Conservation (phyloP, 257 asterid species). For the Eustoma russellianum region DNA sequence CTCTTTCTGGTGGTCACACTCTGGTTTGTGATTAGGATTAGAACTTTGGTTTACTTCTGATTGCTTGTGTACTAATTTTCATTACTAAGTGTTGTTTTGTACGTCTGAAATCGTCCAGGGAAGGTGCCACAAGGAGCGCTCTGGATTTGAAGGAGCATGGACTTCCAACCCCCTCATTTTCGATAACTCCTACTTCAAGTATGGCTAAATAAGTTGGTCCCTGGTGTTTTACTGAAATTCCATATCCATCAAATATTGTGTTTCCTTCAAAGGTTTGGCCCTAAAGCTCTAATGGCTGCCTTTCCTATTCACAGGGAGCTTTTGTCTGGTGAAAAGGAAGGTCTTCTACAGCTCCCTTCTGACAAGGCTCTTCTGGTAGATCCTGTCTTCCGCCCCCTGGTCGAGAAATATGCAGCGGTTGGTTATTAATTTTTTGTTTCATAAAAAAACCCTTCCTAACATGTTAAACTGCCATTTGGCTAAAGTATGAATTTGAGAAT, state of each 20-base stretch:
- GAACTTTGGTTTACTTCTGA: background rate
- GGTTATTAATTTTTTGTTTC: slow-evolving; percentile 5
- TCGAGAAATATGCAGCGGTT: slow-evolving; percentile 71
- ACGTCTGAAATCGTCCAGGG: slow-evolving; percentile 29
- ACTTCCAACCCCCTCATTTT: slow-evolving; percentile 70
- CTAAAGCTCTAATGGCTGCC: background rate
- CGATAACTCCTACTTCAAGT: slow-evolving; percentile 72
- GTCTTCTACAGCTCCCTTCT: slow-evolving; percentile 62
- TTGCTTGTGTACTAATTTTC: background rate
- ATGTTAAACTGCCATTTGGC: background rate
- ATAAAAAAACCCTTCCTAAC: background rate
- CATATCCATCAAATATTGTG: no score
- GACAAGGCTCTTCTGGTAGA: slow-evolving; percentile 69
- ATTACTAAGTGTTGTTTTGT: background rate
- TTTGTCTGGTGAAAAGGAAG: slow-evolving; percentile 67
- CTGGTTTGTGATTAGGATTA: slow-evolving; percentile 37
- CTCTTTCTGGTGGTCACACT: slow-evolving; percentile 90
- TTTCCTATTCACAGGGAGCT: slow-evolving; percentile 40
- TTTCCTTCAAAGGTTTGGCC: no score
- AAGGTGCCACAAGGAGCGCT: slow-evolving; percentile 87
- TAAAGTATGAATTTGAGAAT: background rate
- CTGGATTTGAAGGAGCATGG: slow-evolving; percentile 93
- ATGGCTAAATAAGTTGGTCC: slow-evolving; percentile 10
- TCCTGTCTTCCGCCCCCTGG: slow-evolving; percentile 57
- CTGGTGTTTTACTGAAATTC: background rate